Conservation (phyloP, 2,329 filamentous ascomycete species). For the Didymella sp. region DNA sequence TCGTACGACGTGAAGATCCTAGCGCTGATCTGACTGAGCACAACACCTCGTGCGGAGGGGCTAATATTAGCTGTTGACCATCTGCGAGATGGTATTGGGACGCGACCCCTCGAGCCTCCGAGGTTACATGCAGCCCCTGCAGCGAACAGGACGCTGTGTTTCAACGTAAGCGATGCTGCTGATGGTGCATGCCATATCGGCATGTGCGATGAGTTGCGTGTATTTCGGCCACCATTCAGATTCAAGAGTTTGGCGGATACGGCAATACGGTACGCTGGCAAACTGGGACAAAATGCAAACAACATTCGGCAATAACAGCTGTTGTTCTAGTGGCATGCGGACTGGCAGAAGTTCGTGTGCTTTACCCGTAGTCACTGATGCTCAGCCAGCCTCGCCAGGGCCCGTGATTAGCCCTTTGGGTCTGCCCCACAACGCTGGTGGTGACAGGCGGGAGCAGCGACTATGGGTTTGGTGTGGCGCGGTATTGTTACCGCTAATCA, state of each 20-base stretch:
- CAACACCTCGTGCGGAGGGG: conserved; percentile 1
- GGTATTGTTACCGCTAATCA: conserved; percentile 14
- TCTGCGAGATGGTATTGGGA: conserved; percentile 7
- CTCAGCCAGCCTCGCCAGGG: not conserved
- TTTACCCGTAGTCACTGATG: not conserved
- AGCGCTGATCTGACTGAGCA: conserved; percentile 14
- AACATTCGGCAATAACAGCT: not conserved
- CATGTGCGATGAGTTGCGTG: not conserved
- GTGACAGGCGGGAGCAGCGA: conserved; percentile 8
- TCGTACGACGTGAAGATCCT: conserved; percentile 12
- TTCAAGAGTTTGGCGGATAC: not conserved
- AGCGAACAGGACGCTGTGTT: not conserved
- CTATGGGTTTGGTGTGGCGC: conserved; percentile 1
- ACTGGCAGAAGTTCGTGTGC: not conserved
- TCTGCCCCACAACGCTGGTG: conserved; percentile 8
- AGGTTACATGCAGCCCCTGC: conserved; percentile 17
- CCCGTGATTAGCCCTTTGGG: not conserved
- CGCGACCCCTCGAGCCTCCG: not conserved
- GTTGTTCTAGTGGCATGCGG: not conserved
- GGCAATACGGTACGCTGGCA: not conserved
- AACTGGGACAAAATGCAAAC: not conserved
- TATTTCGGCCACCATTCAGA: not conserved
- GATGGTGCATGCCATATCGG: not conserved
- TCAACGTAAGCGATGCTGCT: not conserved
- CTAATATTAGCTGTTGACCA: conserved; percentile 16